A percentile compares a stretch with the other conserved stretches of the same genome.
Conservation (phyloP, 78 protist species). For the Emiliania huxleyi region DNA sequence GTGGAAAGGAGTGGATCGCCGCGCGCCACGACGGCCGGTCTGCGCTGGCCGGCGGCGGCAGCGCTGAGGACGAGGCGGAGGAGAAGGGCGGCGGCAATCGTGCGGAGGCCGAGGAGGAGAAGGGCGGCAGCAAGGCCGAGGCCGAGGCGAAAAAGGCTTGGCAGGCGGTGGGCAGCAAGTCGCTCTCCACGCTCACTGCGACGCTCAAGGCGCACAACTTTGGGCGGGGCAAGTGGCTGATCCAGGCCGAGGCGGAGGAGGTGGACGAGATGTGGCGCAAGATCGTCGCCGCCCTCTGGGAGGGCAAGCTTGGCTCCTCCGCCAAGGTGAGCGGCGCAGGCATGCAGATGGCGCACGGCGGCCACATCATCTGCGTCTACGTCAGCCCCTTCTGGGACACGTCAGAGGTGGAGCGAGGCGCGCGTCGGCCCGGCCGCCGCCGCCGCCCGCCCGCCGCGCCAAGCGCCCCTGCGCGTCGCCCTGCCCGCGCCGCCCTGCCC, state of each 20-base stretch:
- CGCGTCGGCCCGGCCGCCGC: too few species aligned
- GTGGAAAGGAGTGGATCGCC: too few species aligned
- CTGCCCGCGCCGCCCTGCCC: too few species aligned
- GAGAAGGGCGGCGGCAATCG: too few species aligned
- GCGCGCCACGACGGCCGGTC: too few species aligned
- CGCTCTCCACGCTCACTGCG: background rate
- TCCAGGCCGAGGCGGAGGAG: background rate
- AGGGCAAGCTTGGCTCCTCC: background rate
- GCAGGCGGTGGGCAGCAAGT: background rate
- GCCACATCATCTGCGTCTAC: background rate
- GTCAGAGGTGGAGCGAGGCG: too few species aligned
- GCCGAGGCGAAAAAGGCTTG: background rate
- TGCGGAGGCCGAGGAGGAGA: too few species aligned
- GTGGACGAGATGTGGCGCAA: background rate
- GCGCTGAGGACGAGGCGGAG: too few species aligned
- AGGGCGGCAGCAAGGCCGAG: too few species aligned
- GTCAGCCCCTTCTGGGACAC: background rate
- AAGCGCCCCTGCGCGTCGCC: too few species aligned
- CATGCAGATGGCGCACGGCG: background rate
- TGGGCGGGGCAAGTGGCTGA: background rate
- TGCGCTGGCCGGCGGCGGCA: too few species aligned
- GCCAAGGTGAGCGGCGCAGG: background rate
- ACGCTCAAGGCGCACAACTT: background rate
- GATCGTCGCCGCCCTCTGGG: background rate
- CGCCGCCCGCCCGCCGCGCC: too few species aligned